Evolutionary conservation across 768 basidiomycete genomes (phyloP).

Genomic region (Mycena galericulata): DNA sequence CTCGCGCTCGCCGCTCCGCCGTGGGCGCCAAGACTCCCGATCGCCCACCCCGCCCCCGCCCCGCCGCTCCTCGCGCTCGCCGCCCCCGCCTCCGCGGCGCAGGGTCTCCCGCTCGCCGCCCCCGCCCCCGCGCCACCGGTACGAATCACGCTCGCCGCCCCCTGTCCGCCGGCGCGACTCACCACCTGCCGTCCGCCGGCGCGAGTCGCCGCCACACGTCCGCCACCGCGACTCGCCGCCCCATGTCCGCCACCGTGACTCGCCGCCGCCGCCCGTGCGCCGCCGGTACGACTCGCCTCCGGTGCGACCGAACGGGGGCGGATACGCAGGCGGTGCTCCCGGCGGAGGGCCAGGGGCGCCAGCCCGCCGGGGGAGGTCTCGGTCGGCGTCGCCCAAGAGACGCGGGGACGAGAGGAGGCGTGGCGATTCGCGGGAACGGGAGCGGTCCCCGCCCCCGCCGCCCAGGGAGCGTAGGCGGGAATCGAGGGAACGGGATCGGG

Average conservation of each 20-base stretch:
- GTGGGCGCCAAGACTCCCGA: slow-evolving; percentile 20
- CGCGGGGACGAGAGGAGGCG: slow-evolving; percentile 14
- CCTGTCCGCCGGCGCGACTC: slow-evolving; percentile 35
- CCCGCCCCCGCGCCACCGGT: slow-evolving; percentile 15
- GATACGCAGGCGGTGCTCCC: too few species aligned
- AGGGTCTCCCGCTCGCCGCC: slow-evolving; percentile 34
- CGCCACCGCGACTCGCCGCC: slow-evolving; percentile 18
- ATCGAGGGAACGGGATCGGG: slow-evolving; percentile 38
- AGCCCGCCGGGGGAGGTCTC: slow-evolving; percentile 1
- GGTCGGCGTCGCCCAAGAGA: slow-evolving; percentile 8
- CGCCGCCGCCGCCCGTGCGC: slow-evolving; percentile 4
- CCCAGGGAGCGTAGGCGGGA: slow-evolving; percentile 26
- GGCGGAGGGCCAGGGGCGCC: too few species aligned
- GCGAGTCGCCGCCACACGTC: slow-evolving; percentile 2
- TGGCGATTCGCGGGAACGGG: slow-evolving; percentile 27
- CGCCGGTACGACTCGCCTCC: slow-evolving; percentile 18
- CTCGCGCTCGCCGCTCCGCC: slow-evolving; percentile 31
- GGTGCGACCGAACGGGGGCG: neutral
- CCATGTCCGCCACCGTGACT: slow-evolving; percentile 11
- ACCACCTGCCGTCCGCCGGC: slow-evolving; percentile 8
- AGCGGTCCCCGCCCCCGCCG: slow-evolving; percentile 38
- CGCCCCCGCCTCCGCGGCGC: slow-evolving; percentile 28
- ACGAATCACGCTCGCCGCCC: slow-evolving; percentile 16
- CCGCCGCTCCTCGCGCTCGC: slow-evolving; percentile 9
- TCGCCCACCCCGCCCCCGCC: slow-evolving; percentile 19